Evolutionary conservation across 805 yeast genomes (phyloP), one percentile per base, ranked within the genome.

Genomic region (Wickerhamomyces tratensis): DNA sequence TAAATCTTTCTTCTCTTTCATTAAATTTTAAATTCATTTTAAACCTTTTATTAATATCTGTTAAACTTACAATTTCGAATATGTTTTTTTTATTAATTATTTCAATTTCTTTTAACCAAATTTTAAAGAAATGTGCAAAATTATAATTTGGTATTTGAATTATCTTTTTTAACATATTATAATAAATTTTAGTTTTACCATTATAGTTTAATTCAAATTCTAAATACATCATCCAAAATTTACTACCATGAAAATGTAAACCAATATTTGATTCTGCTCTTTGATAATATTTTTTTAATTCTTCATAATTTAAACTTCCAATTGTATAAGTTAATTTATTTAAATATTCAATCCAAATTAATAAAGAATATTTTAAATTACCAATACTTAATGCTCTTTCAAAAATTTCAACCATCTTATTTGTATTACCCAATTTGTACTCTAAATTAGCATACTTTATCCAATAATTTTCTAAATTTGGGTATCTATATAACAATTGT

Each of bases 141-240:
- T 75, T 73, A 54, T 77, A 75, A 11, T 72, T 47, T 0, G 86
- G 86, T 0, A 79, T 54, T 47, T 78, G 84, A 20, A 77, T 55
- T 9, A 71, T 53, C 34, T 71, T 62, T 44, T 83, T 60, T 31
- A 78, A 53, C 12, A 80, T 51, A 38, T 54, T 49, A 42, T 42
- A 59, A 42, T 49, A 50, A 33, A 48, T 48, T 25, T 37, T 14
- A 13, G 49, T 43, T 41, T 53, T 49, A 14, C 59, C 59, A 25
- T 63, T 53, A 38, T 64, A 64, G 41, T 67, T 68, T 47, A 67
- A 65, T 44, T 59, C 58, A 45, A 72, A 69, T 4, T 63, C 50
- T 34, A 79, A 48, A 50, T 77, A 79, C 25, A 64, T 48, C 41
- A 68, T 71, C 59, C 79, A 80, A 42, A 78, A 71, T 37, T 71